Evolutionary conservation across 768 basidiomycete genomes (phyloP), one percentile per base, ranked within the genome.

Genomic region (Lentinula raphanica): DNA sequence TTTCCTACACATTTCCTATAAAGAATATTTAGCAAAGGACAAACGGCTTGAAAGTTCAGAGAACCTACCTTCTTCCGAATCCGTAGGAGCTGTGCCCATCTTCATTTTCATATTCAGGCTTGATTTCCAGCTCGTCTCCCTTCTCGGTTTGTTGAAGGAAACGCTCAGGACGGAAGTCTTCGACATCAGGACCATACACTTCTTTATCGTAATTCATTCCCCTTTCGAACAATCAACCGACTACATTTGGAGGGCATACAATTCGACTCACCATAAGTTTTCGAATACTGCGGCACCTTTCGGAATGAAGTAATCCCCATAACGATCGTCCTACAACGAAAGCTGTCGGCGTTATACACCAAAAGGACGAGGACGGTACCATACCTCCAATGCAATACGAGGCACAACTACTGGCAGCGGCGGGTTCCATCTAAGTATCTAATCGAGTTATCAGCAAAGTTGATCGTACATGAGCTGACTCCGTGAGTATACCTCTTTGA

Each of bases 1-100:
- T 65, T 56, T n/a, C 71, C 71, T 9, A 66, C 60, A 58, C 71
- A 72, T 11, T 68, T 67, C 23, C 42, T 44, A 44, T n/a, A 21
- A 3, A 44, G 19, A 7, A 44, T 1, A 19, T 19, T 21, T 17
- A 44, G 6, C 42, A 11, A 12, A 25, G n/a, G 5, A 11, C 9
- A n/a, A 44, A 44, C 1, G 12, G 4, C 11, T 7, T 11, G 12
- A 23, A 21, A 21, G 19, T 21, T 9, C 42, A 23, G 11, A 44
- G 8, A 9, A 11, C 21, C 21, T 44, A 44, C 31, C 66, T 64
- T 31, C 68, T 55, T 49, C 71, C 65, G 48, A 67, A 69, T 15
- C 68, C 68, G 38, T 62, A 69, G 3, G 61, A 61, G 36, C 60
- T 31, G 45, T 67, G 68, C 19, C 67, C 64, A 46, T 64, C 66